phyloP scores from a whole-genome alignment of 495 filamentous ascomycete genomes.

The Polyplosphaeria fusca region DNA sequence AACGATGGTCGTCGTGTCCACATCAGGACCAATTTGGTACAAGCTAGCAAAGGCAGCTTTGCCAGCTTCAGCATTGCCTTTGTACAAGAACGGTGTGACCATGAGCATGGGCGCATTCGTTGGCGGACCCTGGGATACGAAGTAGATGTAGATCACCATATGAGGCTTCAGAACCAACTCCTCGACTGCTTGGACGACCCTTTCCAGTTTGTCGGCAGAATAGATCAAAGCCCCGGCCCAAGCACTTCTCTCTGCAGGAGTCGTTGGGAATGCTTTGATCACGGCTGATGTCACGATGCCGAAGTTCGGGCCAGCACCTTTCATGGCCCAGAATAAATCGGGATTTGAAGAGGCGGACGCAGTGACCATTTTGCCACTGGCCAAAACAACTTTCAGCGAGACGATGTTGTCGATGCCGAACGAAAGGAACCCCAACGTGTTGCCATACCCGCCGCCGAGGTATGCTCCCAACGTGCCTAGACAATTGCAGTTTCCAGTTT shows the following conservation, averaged over 20 bases:
- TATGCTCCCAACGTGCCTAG: slow-evolving; percentile 57
- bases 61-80: not conserved
- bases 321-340: no score
- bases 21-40: slow-evolving; percentile 33
- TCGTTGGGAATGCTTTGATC: slow-evolving; percentile 9
- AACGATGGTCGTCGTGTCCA: slow-evolving; percentile 29
- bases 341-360: no score
- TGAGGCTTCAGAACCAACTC: slow-evolving; percentile 12
- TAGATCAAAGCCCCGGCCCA: slow-evolving; percentile 10
- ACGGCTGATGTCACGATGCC: slow-evolving; percentile 36
- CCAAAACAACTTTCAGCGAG: no score
- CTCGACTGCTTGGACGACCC: slow-evolving; percentile 11
- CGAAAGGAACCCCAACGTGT: slow-evolving; percentile 49
- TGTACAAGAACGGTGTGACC: slow-evolving; percentile 1
- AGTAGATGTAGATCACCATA: slow-evolving; percentile 11
- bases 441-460: slow-evolving; percentile 57
- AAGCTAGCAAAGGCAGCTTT: slow-evolving; percentile 34
- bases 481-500: slow-evolving; percentile 20
- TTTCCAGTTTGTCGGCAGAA: not conserved
- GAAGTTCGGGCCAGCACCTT: slow-evolving; percentile 41
- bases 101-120: slow-evolving; percentile 1
- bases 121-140: not conserved
- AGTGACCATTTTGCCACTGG: no score
- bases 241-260: not conserved
- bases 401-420: no score